phyloP scores from a whole-genome alignment of 352 stramenopile species.

The Pythium inflatum region DNA sequence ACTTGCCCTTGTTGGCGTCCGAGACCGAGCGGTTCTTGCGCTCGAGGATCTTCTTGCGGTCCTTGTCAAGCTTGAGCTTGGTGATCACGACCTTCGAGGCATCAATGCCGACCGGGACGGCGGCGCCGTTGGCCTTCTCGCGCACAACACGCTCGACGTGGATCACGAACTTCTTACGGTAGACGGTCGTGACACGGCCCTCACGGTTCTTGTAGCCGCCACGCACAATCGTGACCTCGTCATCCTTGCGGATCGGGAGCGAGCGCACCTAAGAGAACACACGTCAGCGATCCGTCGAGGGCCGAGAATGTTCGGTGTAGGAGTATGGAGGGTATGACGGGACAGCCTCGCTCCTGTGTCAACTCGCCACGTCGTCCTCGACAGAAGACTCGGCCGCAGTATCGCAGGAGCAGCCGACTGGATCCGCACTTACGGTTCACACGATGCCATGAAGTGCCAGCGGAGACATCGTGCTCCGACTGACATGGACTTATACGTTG shows the following conservation, averaged over 20 bases:
- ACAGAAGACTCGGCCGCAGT: neutral
- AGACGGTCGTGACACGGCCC: slow-evolving; percentile 97
- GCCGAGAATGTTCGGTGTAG: too few species aligned
- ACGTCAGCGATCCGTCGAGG: slow-evolving; percentile 11
- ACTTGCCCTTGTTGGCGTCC: slow-evolving; percentile 89
- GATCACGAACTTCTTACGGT: slow-evolving; percentile 99
- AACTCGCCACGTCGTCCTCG: neutral
- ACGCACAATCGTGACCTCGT: slow-evolving; percentile 98
- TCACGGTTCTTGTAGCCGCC: slow-evolving; percentile 98
- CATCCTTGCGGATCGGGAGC: slow-evolving; percentile 98
- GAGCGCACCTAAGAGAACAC: slow-evolving; percentile 88
- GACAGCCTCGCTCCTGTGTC: neutral
- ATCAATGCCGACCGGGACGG: slow-evolving; percentile 97
- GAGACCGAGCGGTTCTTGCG: slow-evolving; percentile 94
- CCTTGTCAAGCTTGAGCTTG: slow-evolving; percentile 99
- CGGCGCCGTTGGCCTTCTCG: slow-evolving; percentile 98
- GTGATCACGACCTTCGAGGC: slow-evolving; percentile 99
- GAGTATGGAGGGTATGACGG: neutral
- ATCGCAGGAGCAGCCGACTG: slow-evolving; percentile 9
- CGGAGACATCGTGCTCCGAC: slow-evolving; percentile 25
- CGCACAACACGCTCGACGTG: slow-evolving; percentile 98
- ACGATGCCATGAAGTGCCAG: slow-evolving; percentile 92
- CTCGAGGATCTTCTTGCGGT: slow-evolving; percentile 98
- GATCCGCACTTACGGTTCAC: slow-evolving; percentile 80
- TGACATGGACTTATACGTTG: slow-evolving; percentile 91